Evolutionary conservation across 2,329 filamentous ascomycete species (phyloP), one percentile per base, ranked within the genome.

Genomic region (Xenoacremonium recifei): DNA sequence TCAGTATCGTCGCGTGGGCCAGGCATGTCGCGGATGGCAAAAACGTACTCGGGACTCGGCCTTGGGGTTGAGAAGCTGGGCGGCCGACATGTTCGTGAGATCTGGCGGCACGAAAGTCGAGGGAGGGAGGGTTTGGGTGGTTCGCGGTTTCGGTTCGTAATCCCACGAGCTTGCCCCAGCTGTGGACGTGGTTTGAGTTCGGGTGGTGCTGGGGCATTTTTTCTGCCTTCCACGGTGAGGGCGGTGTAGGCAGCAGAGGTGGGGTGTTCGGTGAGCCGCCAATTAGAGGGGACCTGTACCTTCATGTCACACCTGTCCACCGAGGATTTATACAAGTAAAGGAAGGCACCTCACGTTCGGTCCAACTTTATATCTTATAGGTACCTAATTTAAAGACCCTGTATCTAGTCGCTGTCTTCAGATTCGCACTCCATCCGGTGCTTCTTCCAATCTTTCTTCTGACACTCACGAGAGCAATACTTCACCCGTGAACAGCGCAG

Each of bases 11-110:
- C 45, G 47, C 42, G 45, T 42, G 39, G 40, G 42, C 39, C 23
- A 42, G 35, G n/a, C 48, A 45, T 53, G 45, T 47, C 45, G 51
- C 49, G 38, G 45, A 42, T 40, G 48, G 39, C 35, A 50, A 45
- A 53, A 49, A 75, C 87, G 61, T 77, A 95, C 90, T 73, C 93
- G 85, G 60, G 91, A 96, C 76, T 99, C 93, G 63, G 93, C 93
- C 78, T 99, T 99, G 49, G 93, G 93, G 72, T 99, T 99, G 55
- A 99, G 85, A 63, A 99, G 84, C 75, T 97, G 92, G 64, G 93
- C 91, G 59, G 93, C 93, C 73, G 91, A 97, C 93, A 97, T 97
- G 39, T 49, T 66, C 57, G 45, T 40, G 48, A 29, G 31, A 34
- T 42, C 49, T 50, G 40, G 49, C 40, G 37, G 38, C 45, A 44